These are phyloP conservation scores for Stephania yunnanensis DNA, from an alignment of 164 flowering plant species.

Conservation along the genomic window DNA sequence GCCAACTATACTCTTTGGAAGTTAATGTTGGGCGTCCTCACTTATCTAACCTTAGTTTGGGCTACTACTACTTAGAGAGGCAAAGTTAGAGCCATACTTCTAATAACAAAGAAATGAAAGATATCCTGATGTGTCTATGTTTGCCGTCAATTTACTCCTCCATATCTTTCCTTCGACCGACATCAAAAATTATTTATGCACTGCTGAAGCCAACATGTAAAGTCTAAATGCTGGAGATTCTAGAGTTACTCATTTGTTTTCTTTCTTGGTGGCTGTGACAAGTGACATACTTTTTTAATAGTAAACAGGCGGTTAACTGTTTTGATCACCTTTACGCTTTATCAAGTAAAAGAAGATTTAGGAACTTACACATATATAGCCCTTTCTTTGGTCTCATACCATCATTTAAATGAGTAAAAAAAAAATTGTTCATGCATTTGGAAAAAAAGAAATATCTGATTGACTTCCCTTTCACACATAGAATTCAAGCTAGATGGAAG, in stretches of 20 bases:
- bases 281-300: not conserved
- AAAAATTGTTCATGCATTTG: not conserved
- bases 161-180: not conserved
- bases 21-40: not conserved
- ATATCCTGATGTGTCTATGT: not conserved
- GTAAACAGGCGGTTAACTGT: not conserved
- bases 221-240: not conserved
- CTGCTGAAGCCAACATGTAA: not conserved
- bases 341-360: not conserved
- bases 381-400: not conserved
- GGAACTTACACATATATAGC: not conserved
- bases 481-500: too few species aligned
- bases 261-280: not conserved
- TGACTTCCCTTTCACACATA: not conserved
- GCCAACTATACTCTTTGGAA: too few species aligned
- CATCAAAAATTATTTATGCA: not conserved
- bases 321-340: not conserved
- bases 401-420: not conserved
- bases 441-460: not conserved
- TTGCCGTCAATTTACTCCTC: not conserved
- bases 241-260: not conserved
- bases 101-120: not conserved
- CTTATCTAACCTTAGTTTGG: not conserved
- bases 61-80: not conserved
- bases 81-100: not conserved